These are phyloP conservation scores for Daedaleopsis nitida DNA, from an alignment of 768 basidiomycete genomes.

Conservation along the genomic window DNA sequence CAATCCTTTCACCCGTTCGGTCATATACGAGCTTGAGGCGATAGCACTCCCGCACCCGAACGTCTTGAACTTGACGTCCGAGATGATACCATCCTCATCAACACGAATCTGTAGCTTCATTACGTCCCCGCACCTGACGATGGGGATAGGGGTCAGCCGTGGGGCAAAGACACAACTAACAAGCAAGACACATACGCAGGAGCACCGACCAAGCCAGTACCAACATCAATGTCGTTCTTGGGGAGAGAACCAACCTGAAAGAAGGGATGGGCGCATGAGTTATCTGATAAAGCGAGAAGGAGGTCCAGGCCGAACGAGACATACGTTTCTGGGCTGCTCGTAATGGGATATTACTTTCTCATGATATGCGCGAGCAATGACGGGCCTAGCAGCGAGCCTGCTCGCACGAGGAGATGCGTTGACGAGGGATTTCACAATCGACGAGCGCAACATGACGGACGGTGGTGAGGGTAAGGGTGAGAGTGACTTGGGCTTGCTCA, in stretches of 20 bases:
- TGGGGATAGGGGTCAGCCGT: constrained; percentile 20
- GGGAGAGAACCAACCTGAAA: constrained; percentile 92
- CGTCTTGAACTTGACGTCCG: constrained; percentile 99
- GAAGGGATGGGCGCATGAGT: constrained; percentile 27
- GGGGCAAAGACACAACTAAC: background rate
- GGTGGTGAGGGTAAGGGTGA: constrained; percentile 28
- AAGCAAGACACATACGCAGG: constrained; percentile 71
- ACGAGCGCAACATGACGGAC: constrained; percentile 73
- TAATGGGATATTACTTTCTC: constrained; percentile 98
- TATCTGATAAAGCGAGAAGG: constrained; percentile 60
- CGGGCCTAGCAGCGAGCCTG: constrained; percentile 47
- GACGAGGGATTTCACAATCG: constrained; percentile 52
- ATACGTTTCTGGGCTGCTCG: constrained; percentile 94
- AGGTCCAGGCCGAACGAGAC: constrained; percentile 43
- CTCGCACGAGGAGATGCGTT: constrained; percentile 44
- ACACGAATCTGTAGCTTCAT: constrained; percentile 99
- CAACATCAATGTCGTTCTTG: constrained; percentile 89
- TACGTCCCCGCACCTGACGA: constrained; percentile 86
- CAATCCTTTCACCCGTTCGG: constrained; percentile 95
- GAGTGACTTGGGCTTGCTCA: background rate
- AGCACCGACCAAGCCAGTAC: constrained; percentile 96
- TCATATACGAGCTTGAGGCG: constrained; percentile 98
- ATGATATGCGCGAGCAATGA: constrained; percentile 76
- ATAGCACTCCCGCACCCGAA: constrained; percentile 99
- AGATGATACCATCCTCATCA: constrained; percentile 91